Base-by-base conservation (phyloP, 441 rosid species). In the Syzygium syzygioides region DNA sequence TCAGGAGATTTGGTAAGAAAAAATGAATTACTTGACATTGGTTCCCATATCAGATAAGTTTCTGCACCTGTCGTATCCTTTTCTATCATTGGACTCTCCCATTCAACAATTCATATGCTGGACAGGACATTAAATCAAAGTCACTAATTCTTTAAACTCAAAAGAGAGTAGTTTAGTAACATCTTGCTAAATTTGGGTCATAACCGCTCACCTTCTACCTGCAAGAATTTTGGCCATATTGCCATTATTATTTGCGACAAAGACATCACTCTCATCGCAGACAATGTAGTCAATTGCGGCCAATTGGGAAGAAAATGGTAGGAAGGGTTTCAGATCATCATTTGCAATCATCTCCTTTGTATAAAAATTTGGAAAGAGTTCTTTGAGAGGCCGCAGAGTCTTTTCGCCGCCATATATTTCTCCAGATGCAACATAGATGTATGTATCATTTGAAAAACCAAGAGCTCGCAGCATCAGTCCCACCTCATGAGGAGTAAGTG, bases 181-280 rank as follows among this genome's bases (percentile, higher is more conserved):
- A 41, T 79, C 84, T 79, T 79, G 56, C 64, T 57, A 85, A 79
- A 80, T 48, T 80, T 34, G 90, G 56, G 88, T 26, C 59, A 76
- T 79, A 87, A 87, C 62, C 66, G 87, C 93, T 96, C 91, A 98
- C 99, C 99, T 98, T 94, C 97, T 93, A 87, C 99, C 99, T 7
- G 99, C 98, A 88, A 98, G 99, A 92, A 96, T 96, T 94, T 96
- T 97, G 89, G 99, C 99, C 99, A 98, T 98, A 87, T 98, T 98
- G 92, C 99, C 99, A 86, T 98, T 98, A 86, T 98, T 98, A 76
- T 97, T 98, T 50, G 99, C 94, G 93, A 96, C 95, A 91, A 96
- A 98, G 89, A 96, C 99, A 52, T 98, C 99, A 85, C 99, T 98
- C 90, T 97, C 97, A 55, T 98, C 99, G 86, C 97, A 96, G 85